Evolutionary conservation across 2,329 filamentous ascomycete genomes (phyloP).

Genomic region (Fusarium camptoceras): DNA sequence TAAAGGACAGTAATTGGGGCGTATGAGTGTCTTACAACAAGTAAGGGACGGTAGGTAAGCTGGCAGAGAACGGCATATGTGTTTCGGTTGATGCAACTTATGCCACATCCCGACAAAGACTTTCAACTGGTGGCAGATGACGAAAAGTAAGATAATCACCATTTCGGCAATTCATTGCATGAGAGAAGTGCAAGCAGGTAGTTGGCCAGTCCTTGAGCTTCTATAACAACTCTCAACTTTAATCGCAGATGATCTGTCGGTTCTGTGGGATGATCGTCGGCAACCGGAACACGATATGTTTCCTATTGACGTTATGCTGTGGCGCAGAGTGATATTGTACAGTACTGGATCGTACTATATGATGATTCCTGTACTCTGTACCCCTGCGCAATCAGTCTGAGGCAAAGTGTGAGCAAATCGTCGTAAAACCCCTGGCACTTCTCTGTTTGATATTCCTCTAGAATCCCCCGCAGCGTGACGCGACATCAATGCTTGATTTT

Average conservation of each 20-base stretch:
- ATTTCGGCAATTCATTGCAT: slow-evolving; percentile 6
- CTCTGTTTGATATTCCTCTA: slow-evolving; percentile 9
- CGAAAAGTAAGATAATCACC: slow-evolving; percentile 5
- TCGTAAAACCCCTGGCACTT: slow-evolving; percentile 7
- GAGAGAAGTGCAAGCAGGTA: slow-evolving; percentile 2
- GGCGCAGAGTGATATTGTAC: slow-evolving; percentile 17
- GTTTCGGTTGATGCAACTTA: slow-evolving; percentile 8
- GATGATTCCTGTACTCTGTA: background rate
- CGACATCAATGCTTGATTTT: slow-evolving; percentile 8
- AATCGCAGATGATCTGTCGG: slow-evolving; percentile 17
- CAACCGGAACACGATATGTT: slow-evolving; percentile 34
- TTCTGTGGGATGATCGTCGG: slow-evolving; percentile 28
- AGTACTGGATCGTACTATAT: background rate
- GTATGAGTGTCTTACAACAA: slow-evolving; percentile 1
- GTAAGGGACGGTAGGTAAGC: background rate
- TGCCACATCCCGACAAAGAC: background rate
- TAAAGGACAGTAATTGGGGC: slow-evolving; percentile 13
- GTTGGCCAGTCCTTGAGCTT: slow-evolving; percentile 17
- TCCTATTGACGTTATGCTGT: slow-evolving; percentile 28
- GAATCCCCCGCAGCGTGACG: background rate
- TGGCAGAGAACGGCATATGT: background rate
- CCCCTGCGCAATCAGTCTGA: slow-evolving; percentile 38
- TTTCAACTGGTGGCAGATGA: slow-evolving; percentile 1
- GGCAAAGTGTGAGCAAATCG: slow-evolving; percentile 10
- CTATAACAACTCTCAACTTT: slow-evolving; percentile 30